Conservation (phyloP, 148 eudicot species). For the Arbutus unedo region DNA sequence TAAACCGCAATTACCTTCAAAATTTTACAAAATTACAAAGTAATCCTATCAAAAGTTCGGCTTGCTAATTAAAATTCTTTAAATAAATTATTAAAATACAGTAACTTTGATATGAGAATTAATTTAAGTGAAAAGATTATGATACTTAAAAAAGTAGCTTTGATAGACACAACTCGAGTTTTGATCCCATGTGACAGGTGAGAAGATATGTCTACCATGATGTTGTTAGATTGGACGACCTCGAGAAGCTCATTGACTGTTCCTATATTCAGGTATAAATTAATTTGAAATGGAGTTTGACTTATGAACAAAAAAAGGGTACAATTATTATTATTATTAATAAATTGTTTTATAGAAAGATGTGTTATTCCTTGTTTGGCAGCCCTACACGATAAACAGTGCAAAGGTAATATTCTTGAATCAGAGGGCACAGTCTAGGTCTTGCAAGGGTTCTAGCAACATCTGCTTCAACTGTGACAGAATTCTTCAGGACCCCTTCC, state of each 20-base stretch:
- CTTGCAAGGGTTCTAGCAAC: conserved; percentile 59
- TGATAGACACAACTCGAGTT: background rate
- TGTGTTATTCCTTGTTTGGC: conserved; percentile 19
- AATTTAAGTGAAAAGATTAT: too few species aligned
- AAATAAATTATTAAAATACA: too few species aligned
- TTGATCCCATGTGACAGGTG: conserved; percentile 48
- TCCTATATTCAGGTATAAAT: conserved; percentile 65
- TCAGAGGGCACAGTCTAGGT: conserved; percentile 66
- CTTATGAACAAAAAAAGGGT: background rate
- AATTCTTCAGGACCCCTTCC: conserved; percentile 68
- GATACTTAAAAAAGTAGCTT: too few species aligned
- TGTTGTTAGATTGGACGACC: conserved; percentile 80
- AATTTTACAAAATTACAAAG: too few species aligned
- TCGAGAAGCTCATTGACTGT: conserved; percentile 87
- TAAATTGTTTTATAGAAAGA: background rate
- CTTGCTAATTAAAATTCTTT: too few species aligned
- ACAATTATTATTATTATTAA: background rate
- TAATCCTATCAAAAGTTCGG: too few species aligned
- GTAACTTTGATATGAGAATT: too few species aligned
- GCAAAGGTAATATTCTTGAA: conserved; percentile 92
- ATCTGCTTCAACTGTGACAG: conserved; percentile 71
- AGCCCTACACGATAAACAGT: conserved; percentile 88
- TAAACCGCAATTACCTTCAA: too few species aligned
- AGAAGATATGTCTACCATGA: conserved; percentile 86
- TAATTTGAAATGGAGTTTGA: background rate